Evolutionary conservation across 257 asterid species (phyloP), one percentile per base, ranked within the genome.

Genomic region (Coffea canephora): DNA sequence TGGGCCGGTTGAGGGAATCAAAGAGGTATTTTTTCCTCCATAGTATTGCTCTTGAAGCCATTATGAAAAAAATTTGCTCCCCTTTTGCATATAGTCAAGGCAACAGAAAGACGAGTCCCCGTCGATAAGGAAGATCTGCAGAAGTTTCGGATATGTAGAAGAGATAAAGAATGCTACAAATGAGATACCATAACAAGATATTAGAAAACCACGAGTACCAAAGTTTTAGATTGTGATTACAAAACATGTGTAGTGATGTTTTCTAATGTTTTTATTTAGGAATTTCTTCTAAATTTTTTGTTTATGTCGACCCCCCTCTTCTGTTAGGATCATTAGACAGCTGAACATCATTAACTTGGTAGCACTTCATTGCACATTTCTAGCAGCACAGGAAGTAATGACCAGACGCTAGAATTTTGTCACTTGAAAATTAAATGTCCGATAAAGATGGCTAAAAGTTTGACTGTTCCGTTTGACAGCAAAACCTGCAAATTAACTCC

Each of bases 41-140:
- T 82, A 89, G 83, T 84, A 93, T 85, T 79, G 96, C 93, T 86
- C 94, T 90, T 57, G 98, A 91, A 84, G 98, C 93, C 98, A 95
- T 95, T 70, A 79, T 74, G 78, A 82, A 77, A 81, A 77, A 81
- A 41, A 31, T 64, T 9, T 46, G 55, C 62, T 73, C 25, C 68
- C 76, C 27, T 59, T 49, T 52, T 72, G 84, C 81, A 83, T 78
- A 77, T 82, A 87, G 83, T 86, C 86, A 86, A 50, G 73, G 73
- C 25, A 77, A 71, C 66, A 27, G 21, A 39, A 43, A 34, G 8
- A 69, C 61, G 75, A 52, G 52, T 43, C 54, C 80, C 76, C 75
- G 77, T 69, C 43, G 73, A 57, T 69, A 12, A 16, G 23, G 65
- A 21, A 61, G 8, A 18, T 49, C 45, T 3, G 27, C 64, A 73